Evolutionary conservation across 805 yeast genomes (phyloP), one percentile per base, ranked within the genome.

Genomic region (Candida gorgasii): DNA sequence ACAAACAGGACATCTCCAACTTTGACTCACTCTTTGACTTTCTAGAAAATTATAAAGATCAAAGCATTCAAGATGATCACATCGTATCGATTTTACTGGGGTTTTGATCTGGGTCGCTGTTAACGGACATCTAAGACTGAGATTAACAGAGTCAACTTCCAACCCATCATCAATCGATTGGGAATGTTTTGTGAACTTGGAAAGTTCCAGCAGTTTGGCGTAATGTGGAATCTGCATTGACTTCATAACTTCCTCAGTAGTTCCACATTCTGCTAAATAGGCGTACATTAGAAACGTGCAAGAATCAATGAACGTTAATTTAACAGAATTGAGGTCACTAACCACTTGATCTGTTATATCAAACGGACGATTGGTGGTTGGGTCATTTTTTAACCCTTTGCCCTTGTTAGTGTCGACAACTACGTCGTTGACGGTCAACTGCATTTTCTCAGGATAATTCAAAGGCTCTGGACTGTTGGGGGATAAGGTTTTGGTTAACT

Each of bases 1-100:
- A 58, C 99, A 93, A 3, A 88, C 73, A 0, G 97, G 97, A 57
- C 99, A 93, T 39, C 67, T 66, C 97, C 97, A 92, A 0, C 86
- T 78, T 0, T 96, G 85, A 0, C 86, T 79, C 57, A 85, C 92
- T 42, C 72, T 71, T 59, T 92, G 98, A 33, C 89, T 72, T 54
- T 80, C 78, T 8, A 93, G 52, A 56, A 78, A 93, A 33, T 86
- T 78, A 26, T 73, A 60, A 0, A 87, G 90, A 62, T 93, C 99
- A 59, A 90, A 88, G 58, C 98, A 90, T 54, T 86, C 92, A 12
- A 89, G 65, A 62, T 93, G 99, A 26, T 75, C 67, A 63, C 99
- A 93, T 36, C 63, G 68, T 1, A 73, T 63, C 1, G 95, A 80
- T 50, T 88, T 78, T 1, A 81, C 78, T 0, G 99, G 98, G 40